Evolutionary conservation across 805 yeast species (phyloP).

Genomic region (Candida montana): DNA sequence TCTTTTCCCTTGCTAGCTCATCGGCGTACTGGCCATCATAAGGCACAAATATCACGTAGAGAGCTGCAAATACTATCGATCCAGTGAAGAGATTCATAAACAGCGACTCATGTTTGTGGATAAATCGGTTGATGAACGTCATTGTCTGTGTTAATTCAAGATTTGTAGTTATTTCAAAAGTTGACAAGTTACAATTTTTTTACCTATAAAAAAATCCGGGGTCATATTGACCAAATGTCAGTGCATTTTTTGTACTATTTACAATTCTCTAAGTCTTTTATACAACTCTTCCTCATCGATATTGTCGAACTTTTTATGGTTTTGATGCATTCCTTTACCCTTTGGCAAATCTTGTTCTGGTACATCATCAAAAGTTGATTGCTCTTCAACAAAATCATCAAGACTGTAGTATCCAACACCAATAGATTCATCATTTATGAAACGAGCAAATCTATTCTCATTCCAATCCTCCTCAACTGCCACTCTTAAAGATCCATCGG

Average conservation of each 20-base stretch:
- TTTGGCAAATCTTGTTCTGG: constrained; percentile 7
- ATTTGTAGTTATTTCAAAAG: background rate
- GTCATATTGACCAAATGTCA: too few species aligned
- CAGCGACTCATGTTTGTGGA: background rate
- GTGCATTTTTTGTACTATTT: background rate
- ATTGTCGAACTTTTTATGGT: constrained; percentile 10
- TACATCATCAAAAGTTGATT: constrained; percentile 12
- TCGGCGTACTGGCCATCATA: background rate
- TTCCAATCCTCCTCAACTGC: constrained; percentile 18
- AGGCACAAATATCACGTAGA: background rate
- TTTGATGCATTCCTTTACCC: background rate
- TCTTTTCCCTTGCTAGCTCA: background rate
- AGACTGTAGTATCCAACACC: constrained; percentile 13
- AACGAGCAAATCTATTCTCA: constrained; percentile 23
- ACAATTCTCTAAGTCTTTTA: constrained; percentile 20
- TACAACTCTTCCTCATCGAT: constrained; percentile 15
- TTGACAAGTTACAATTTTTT: background rate
- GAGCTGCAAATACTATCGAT: background rate
- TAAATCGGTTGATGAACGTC: background rate
- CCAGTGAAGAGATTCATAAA: background rate
- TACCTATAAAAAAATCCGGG: too few species aligned
- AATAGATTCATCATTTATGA: constrained; percentile 25
- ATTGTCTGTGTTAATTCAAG: too few species aligned
- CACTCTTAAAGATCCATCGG: constrained; percentile 8
- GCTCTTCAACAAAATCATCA: constrained; percentile 10